Conservation (phyloP, 2,329 filamentous ascomycete genomes). For the Trichoderma breve region DNA sequence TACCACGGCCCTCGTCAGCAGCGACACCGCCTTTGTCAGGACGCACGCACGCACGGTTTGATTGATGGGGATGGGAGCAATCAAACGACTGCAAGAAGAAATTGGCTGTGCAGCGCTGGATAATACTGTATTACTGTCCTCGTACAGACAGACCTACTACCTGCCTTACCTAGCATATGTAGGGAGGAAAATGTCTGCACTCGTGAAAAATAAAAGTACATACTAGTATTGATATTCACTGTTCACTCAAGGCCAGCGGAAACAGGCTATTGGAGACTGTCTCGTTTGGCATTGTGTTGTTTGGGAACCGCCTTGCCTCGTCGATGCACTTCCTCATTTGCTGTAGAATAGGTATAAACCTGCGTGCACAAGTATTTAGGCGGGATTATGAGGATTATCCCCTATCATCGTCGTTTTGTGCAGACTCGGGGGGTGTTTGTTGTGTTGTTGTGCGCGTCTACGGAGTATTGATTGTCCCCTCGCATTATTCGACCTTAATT, state of each 20-base stretch:
- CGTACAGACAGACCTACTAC: too few species aligned
- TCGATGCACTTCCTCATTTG: not conserved
- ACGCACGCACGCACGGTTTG: not conserved
- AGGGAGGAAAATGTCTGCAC: not conserved
- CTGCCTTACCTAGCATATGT: not conserved
- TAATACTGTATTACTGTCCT: not conserved
- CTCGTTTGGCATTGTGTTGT: constrained; percentile 15
- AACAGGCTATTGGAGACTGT: not conserved
- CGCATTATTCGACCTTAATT: not conserved
- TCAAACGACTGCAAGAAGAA: not conserved
- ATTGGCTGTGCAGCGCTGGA: not conserved
- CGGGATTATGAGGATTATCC: not conserved
- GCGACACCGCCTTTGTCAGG: constrained; percentile 14
- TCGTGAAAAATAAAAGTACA: not conserved
- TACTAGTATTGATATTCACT: not conserved
- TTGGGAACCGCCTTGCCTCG: constrained; percentile 9
- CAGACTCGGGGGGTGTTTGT: not conserved
- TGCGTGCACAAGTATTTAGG: not conserved
- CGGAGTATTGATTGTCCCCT: not conserved
- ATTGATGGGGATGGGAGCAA: not conserved
- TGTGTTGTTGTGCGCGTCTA: constrained; percentile 10
- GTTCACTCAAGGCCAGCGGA: not conserved
- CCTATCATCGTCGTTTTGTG: not conserved
- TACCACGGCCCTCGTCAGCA: constrained; percentile 13
- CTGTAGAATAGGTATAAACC: not conserved